phyloP scores from a whole-genome alignment of 1,284 basidiomycete species.

The Pisolithus thermaeus region DNA sequence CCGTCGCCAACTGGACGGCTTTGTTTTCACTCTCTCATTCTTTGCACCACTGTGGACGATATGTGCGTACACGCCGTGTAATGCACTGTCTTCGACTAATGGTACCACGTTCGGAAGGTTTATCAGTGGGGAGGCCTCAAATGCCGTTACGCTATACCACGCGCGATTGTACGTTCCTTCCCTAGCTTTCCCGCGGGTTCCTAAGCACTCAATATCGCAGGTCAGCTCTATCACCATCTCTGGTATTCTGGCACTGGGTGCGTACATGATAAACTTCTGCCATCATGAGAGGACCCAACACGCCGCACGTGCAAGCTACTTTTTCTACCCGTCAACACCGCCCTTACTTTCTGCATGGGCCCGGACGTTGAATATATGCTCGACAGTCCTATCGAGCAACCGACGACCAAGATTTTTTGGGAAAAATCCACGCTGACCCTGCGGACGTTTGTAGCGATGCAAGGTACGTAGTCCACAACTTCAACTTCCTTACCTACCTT shows the following conservation, averaged over 20 bases:
- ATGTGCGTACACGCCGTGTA: constrained; percentile 32
- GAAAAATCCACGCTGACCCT: constrained; percentile 52
- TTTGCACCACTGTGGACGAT: constrained; percentile 78
- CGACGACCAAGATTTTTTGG: constrained; percentile 69
- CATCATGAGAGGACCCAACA: neutral
- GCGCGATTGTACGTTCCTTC: constrained; percentile 50
- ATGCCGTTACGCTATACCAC: constrained; percentile 70
- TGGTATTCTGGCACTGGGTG: constrained; percentile 66
- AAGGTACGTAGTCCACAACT: constrained; percentile 40
- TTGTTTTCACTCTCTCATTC: constrained; percentile 72
- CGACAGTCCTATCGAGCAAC: constrained; percentile 59
- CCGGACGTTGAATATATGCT: constrained; percentile 52
- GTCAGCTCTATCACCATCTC: constrained; percentile 49
- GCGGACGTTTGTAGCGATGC: constrained; percentile 64
- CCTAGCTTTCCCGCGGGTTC: neutral
- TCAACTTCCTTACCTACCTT: no score
- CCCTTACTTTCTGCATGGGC: constrained; percentile 62
- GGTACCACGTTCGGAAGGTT: constrained; percentile 25
- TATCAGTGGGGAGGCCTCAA: constrained; percentile 68
- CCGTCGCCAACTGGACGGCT: constrained; percentile 61
- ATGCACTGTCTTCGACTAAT: neutral
- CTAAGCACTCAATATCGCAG: constrained; percentile 7
- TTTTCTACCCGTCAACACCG: constrained; percentile 47
- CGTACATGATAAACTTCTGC: constrained; percentile 10
- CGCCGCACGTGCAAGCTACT: no score